Conservation (phyloP, 2,329 filamentous ascomycete genomes). For the Neopestalotiopsis sp. region DNA sequence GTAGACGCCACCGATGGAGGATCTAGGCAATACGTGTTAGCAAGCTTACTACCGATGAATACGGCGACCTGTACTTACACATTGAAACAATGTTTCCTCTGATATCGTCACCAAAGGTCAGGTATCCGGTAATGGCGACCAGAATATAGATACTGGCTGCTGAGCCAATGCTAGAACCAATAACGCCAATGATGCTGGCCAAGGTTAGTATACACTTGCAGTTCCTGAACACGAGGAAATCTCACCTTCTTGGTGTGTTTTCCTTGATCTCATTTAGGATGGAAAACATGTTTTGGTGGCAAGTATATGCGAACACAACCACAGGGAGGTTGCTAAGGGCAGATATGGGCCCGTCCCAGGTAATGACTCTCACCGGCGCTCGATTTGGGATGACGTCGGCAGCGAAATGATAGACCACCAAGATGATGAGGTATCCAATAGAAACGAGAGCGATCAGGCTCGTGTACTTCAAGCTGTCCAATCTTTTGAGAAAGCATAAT, state of each 20-base stretch:
- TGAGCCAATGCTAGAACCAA: slow-evolving; percentile 83
- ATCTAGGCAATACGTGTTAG: slow-evolving; percentile 47
- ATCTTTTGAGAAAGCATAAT: slow-evolving; percentile 84
- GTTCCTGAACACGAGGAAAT: neutral
- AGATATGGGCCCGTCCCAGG: slow-evolving; percentile 79
- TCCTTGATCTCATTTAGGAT: slow-evolving; percentile 94
- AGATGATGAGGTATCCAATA: slow-evolving; percentile 90
- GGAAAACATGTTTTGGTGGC: slow-evolving; percentile 99
- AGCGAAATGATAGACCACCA: slow-evolving; percentile 92
- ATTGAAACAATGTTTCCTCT: slow-evolving; percentile 93
- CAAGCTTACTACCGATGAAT: neutral
- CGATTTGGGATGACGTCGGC: slow-evolving; percentile 78
- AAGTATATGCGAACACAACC: slow-evolving; percentile 99
- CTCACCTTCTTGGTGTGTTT: slow-evolving; percentile 68
- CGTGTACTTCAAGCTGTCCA: slow-evolving; percentile 97
- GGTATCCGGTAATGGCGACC: slow-evolving; percentile 92
- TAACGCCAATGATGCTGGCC: slow-evolving; percentile 75
- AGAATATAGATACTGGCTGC: slow-evolving; percentile 88
- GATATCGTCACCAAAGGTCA: slow-evolving; percentile 91
- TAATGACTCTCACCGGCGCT: slow-evolving; percentile 75
- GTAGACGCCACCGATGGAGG: slow-evolving; percentile 81
- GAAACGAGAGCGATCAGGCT: slow-evolving; percentile 89
- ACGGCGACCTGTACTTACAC: slow-evolving; percentile 62
- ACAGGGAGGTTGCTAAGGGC: slow-evolving; percentile 89
- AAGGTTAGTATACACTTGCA: slow-evolving; percentile 21